These are phyloP conservation scores for Blastobotrys proliferans DNA, from an alignment of 1,139 yeast genomes.

Conservation along the genomic window DNA sequence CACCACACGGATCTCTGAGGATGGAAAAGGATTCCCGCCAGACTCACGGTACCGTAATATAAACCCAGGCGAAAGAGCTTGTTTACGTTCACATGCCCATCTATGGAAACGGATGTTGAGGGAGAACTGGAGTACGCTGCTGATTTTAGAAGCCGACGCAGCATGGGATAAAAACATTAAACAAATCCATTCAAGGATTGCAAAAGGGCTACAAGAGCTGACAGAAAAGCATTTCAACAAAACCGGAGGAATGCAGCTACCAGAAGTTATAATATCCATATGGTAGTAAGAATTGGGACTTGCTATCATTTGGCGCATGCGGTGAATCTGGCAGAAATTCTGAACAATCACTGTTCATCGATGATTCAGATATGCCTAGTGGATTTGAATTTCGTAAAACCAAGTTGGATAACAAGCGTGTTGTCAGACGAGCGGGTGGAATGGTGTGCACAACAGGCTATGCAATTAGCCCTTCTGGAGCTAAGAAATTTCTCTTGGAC, in stretches of 20 bases:
- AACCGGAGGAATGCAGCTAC: not conserved
- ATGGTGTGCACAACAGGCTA: not conserved
- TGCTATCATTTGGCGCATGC: constrained; percentile 8
- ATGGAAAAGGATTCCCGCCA: not conserved
- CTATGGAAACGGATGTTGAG: not conserved
- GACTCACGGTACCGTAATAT: too few relatives aligned
- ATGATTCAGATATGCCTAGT: not conserved
- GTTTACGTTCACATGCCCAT: not conserved
- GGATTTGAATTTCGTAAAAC: not conserved
- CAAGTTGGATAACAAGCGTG: not conserved
- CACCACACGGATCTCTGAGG: not conserved
- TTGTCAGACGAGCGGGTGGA: not conserved
- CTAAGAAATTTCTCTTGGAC: not conserved
- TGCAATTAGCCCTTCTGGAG: not conserved
- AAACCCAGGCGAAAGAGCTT: not conserved
- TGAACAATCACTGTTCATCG: constrained; percentile 1
- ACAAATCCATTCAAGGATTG: constrained; percentile 5
- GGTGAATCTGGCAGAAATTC: not conserved
- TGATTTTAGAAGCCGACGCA: constrained; percentile 11
- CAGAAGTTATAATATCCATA: not conserved
- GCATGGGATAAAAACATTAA: constrained; percentile 12
- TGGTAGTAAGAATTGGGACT: constrained; percentile 7
- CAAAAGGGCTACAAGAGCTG: constrained; percentile 1
- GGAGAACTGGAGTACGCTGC: constrained; percentile 13
- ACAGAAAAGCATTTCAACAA: not conserved